Base-by-base conservation (phyloP, 495 filamentous ascomycete genomes). In the Aspergillus saccharolyticus region DNA sequence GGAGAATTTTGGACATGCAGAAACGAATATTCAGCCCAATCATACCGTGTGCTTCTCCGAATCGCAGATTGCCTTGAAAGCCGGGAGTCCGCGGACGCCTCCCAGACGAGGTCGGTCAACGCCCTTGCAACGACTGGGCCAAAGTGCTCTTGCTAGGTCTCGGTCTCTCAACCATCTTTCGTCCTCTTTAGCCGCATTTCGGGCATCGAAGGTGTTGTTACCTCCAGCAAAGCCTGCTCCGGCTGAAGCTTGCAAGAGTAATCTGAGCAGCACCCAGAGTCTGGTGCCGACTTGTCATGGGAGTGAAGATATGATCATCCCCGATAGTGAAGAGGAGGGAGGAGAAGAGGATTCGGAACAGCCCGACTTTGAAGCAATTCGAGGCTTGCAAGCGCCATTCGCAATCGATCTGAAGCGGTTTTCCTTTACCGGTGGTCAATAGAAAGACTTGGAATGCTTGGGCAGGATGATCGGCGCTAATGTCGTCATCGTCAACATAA, bases 231-330 rank as follows among this genome's bases (percentile, higher is more conserved):
- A n/a, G n/a, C 42, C 4, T 12, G 43, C 16, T 5, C 47, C 20
- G 2, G 17, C 30, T 4, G 16, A 14, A 22, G 30, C 1, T 12
- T 5, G 8, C 17, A 53, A 50, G 7, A 6, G 30, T 19, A 30
- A 28, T 21, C 44, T 18, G 18, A 1, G 25, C 19, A 24, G 20
- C 20, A 54, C 33, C 44, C 3, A 55, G n/a, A 42, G 19, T 52
- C 47, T 25, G 20, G 22, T 16, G 28, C 25, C 18, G 39, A 22
- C 39, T 58, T 44, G 53, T 16, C 73, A 80, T 49, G 89, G 90
- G 1, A 93, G 89, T 63, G 90, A 95, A 66, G 90, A 95, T 62
- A 69, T 85, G 45, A 79, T 95, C 17, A 68, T 88, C 3, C 86
- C 87, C 0, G 80, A 87, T 52, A 89, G 87, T 59, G 86, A 89